Evolutionary conservation across 2,329 filamentous ascomycete genomes (phyloP).

Genomic region (Corniculantispora saksenae): DNA sequence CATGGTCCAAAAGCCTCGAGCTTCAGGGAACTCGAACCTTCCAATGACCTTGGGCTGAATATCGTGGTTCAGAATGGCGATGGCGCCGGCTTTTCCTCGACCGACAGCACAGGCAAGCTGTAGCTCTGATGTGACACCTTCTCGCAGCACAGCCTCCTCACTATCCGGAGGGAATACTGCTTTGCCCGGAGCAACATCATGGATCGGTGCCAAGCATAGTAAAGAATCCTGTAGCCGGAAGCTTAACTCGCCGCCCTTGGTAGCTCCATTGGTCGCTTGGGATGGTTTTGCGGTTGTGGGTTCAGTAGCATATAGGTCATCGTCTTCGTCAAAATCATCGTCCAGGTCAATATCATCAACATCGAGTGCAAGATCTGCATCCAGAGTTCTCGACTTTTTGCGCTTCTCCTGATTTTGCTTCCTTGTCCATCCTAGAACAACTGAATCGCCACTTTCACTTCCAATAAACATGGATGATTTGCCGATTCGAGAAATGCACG

Average conservation of each 20-base stretch:
- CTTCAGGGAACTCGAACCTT: conserved; percentile 70
- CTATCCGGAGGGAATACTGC: conserved; percentile 44
- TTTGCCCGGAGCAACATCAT: conserved; percentile 70
- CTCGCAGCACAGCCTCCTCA: conserved; percentile 43
- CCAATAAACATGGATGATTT: conserved; percentile 78
- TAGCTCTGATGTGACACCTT: conserved; percentile 55
- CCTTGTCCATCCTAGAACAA: conserved; percentile 77
- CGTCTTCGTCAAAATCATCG: conserved; percentile 63
- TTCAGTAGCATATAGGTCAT: conserved; percentile 61
- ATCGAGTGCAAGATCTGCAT: conserved; percentile 53
- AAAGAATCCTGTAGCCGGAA: conserved; percentile 80
- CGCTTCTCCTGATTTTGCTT: conserved; percentile 65
- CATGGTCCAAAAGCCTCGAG: conserved; percentile 80
- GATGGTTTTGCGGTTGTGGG: conserved; percentile 61
- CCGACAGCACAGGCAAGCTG: conserved; percentile 65
- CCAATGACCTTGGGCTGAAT: conserved; percentile 73
- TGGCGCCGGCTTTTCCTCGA: conserved; percentile 63
- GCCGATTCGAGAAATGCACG: conserved; percentile 69
- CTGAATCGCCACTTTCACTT: conserved; percentile 79
- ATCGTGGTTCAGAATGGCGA: conserved; percentile 76
- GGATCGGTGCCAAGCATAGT: conserved; percentile 76
- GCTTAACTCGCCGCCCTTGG: conserved; percentile 62
- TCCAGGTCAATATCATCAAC: conserved; percentile 54
- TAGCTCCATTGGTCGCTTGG: conserved; percentile 39
- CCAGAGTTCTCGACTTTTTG: conserved; percentile 61